Evolutionary conservation across 2,329 filamentous ascomycete species (phyloP).

Genomic region (Calonectria naviculata): DNA sequence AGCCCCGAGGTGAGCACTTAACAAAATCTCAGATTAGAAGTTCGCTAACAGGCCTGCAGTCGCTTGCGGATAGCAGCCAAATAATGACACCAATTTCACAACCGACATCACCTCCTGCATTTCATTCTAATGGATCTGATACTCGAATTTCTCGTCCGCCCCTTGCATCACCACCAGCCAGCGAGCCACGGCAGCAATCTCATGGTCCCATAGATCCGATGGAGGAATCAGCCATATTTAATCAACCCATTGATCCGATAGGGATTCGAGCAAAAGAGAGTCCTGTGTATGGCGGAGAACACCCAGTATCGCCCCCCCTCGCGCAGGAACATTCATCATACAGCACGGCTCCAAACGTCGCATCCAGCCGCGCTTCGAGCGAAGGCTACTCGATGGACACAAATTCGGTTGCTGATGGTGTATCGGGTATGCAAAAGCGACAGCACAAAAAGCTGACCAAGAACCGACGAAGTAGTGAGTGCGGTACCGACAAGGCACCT

Average conservation of each 20-base stretch:
- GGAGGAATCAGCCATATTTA: slow-evolving; percentile 47
- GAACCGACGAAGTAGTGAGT: slow-evolving; percentile 50
- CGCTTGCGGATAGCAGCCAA: slow-evolving; percentile 22
- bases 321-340: slow-evolving; percentile 37
- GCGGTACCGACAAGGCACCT: slow-evolving; percentile 42
- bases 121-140: slow-evolving; percentile 20
- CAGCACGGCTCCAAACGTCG: slow-evolving; percentile 29
- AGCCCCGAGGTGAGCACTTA: slow-evolving; percentile 46
- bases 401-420: slow-evolving; percentile 37
- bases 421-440: slow-evolving; percentile 45
- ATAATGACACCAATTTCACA: slow-evolving; percentile 19
- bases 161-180: slow-evolving; percentile 1
- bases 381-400: slow-evolving; percentile 46
- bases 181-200: background rate
- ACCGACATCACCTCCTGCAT: slow-evolving; percentile 5
- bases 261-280: slow-evolving; percentile 39
- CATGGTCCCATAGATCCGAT: slow-evolving; percentile 40
- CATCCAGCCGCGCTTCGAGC: slow-evolving; percentile 46
- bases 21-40: background rate
- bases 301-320: slow-evolving; percentile 29
- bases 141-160: slow-evolving; percentile 14
- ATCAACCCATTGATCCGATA: slow-evolving; percentile 43
- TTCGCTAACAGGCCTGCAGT: slow-evolving; percentile 24
- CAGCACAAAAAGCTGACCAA: slow-evolving; percentile 56
- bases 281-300: slow-evolving; percentile 38